phyloP scores from a whole-genome alignment of 352 stramenopile genomes.

The Pythium vanterpoolii region DNA sequence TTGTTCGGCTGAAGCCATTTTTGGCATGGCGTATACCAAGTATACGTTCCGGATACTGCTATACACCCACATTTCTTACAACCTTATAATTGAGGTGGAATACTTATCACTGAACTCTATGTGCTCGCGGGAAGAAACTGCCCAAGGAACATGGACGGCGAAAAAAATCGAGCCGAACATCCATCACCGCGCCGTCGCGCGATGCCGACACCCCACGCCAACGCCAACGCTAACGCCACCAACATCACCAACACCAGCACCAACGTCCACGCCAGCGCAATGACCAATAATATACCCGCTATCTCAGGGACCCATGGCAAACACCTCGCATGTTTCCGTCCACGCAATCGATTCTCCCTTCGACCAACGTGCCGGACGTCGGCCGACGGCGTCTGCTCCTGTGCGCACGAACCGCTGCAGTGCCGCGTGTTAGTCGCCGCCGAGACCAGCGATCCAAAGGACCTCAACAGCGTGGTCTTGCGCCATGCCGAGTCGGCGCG shows the following conservation, averaged over 20 bases:
- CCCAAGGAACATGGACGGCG: neutral
- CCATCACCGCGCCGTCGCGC: neutral
- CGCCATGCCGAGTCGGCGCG: slow-evolving; percentile 12
- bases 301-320: slow-evolving; percentile 32
- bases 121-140: neutral
- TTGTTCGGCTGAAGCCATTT: neutral
- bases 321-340: slow-evolving; percentile 62
- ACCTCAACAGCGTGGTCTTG: slow-evolving; percentile 3
- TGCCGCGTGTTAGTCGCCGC: slow-evolving; percentile 6
- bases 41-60: neutral
- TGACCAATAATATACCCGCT: neutral
- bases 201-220: no score
- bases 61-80: neutral
- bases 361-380: slow-evolving; percentile 5
- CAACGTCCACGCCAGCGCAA: neutral
- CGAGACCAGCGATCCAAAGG: neutral
- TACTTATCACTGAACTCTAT: slow-evolving; percentile 2
- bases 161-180: neutral
- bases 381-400: slow-evolving; percentile 18
- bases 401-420: slow-evolving; percentile 15
- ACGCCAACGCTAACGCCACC: neutral
- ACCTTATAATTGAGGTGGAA: neutral
- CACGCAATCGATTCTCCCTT: slow-evolving; percentile 46
- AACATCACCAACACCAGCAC: neutral
- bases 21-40: neutral